A percentile compares a stretch with the other conserved stretches of the same genome.
Evolutionary conservation across 2,329 filamentous ascomycete genomes (phyloP).

Genomic region (Cryphonectria nitschkei): DNA sequence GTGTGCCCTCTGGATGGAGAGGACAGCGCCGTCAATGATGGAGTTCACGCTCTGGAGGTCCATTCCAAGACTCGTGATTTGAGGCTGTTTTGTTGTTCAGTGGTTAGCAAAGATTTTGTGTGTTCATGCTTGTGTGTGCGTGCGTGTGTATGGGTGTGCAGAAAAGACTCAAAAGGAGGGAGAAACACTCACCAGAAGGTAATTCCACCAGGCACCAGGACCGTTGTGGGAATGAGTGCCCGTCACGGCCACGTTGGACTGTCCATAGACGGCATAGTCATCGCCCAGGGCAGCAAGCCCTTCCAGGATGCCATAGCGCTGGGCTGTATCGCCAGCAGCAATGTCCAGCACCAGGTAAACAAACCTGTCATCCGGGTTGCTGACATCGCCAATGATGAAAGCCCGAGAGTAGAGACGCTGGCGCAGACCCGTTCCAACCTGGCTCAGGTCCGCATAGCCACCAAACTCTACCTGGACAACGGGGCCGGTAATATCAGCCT

Average conservation of each 20-base stretch:
- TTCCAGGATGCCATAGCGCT: constrained; percentile 84
- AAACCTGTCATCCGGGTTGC: constrained; percentile 71
- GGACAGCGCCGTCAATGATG: constrained; percentile 82
- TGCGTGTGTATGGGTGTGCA: background rate
- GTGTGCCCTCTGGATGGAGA: constrained; percentile 81
- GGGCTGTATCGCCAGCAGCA: constrained; percentile 84
- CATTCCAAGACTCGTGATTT: constrained; percentile 87
- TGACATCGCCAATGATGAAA: constrained; percentile 78
- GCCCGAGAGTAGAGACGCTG: constrained; percentile 88
- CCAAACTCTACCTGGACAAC: constrained; percentile 91
- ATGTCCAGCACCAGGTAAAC: constrained; percentile 88
- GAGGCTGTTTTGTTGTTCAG: constrained; percentile 51
- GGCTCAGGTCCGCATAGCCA: constrained; percentile 86
- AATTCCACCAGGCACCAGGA: constrained; percentile 92
- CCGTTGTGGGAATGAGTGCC: constrained; percentile 94
- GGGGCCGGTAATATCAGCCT: constrained; percentile 67
- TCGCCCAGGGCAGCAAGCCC: constrained; percentile 70
- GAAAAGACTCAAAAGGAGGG: background rate
- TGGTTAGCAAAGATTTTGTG: background rate
- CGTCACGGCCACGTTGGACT: constrained; percentile 84
- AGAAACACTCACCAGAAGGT: constrained; percentile 59
- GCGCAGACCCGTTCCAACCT: constrained; percentile 80
- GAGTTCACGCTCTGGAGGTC: constrained; percentile 85
- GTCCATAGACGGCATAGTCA: constrained; percentile 74
- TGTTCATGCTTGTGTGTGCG: too few relatives aligned